These are phyloP conservation scores for Penicillium sp. DNA, from an alignment of 2,329 filamentous ascomycete genomes.

Conservation along the genomic window DNA sequence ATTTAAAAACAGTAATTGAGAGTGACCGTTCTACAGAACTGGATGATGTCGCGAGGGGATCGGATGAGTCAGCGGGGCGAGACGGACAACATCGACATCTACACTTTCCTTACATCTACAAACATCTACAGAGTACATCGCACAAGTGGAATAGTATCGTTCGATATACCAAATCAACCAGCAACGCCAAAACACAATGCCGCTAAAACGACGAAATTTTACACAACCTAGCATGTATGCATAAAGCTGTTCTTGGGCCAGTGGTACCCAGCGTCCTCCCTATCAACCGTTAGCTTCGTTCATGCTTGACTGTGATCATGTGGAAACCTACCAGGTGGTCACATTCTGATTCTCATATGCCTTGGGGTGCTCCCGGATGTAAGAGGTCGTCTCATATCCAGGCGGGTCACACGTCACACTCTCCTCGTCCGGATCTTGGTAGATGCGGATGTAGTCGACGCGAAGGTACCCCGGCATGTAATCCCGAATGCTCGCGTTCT, in stretches of 20 bases:
- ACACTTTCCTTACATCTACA: too few relatives aligned
- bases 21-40: too few relatives aligned
- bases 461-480: slow-evolving; percentile 60
- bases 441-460: slow-evolving; percentile 65
- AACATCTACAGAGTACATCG: too few relatives aligned
- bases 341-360: slow-evolving; percentile 60
- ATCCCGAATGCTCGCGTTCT: slow-evolving; percentile 54
- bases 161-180: slow-evolving; percentile 7
- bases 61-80: slow-evolving; percentile 6
- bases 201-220: slow-evolving; percentile 21
- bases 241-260: slow-evolving; percentile 60
- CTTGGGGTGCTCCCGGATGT: slow-evolving; percentile 57
- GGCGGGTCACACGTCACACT: slow-evolving; percentile 62
- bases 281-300: slow-evolving; percentile 16
- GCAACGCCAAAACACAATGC: slow-evolving; percentile 27
- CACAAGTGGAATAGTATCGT: slow-evolving; percentile 8
- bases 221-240: slow-evolving; percentile 46
- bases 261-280: slow-evolving; percentile 47
- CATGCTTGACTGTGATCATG: too few relatives aligned
- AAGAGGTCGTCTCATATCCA: slow-evolving; percentile 60
- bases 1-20: too few relatives aligned
- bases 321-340: slow-evolving; percentile 54
- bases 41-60: background rate
- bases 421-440: slow-evolving; percentile 56
- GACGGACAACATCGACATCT: too few relatives aligned